phyloP scores from a whole-genome alignment of 352 stramenopile species.

The Phytophthora sp. region DNA sequence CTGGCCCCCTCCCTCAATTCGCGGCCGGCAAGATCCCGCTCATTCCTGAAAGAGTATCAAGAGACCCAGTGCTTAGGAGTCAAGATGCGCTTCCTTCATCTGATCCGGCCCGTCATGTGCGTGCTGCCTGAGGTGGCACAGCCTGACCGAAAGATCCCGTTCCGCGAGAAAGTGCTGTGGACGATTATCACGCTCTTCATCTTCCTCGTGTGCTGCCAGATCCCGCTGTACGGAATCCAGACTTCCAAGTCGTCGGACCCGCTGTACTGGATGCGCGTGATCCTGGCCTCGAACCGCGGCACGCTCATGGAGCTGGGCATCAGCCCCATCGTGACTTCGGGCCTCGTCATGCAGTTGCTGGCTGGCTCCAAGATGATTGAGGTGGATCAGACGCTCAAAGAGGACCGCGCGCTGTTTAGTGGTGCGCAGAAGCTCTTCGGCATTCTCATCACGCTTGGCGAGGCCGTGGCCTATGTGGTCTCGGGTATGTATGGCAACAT shows the following conservation, averaged over 20 bases:
- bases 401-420: constrained; percentile 98
- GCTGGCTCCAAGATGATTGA: constrained; percentile 99
- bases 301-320: constrained; percentile 99
- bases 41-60: constrained; percentile 48
- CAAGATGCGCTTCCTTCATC: constrained; percentile 97
- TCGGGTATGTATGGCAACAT: constrained; percentile 99
- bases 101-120: constrained; percentile 98
- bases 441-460: constrained; percentile 98
- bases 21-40: constrained; percentile 20
- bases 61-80: constrained; percentile 8
- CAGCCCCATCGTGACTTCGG: constrained; percentile 98
- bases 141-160: constrained; percentile 97
- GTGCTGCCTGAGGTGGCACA: constrained; percentile 97
- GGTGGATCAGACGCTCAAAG: constrained; percentile 98
- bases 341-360: constrained; percentile 99
- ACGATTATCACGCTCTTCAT: constrained; percentile 99
- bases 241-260: constrained; percentile 98
- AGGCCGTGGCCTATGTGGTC: constrained; percentile 99
- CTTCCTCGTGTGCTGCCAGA: constrained; percentile 99
- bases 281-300: constrained; percentile 98
- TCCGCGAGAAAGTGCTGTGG: constrained; percentile 99
- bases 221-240: constrained; percentile 99
- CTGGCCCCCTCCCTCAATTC: constrained; percentile 6
- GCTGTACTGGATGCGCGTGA: constrained; percentile 99
- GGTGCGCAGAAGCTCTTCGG: constrained; percentile 99